Evolutionary conservation across 2,329 filamentous ascomycete species (phyloP).

Genomic region (Scolecobasidium constrictum): DNA sequence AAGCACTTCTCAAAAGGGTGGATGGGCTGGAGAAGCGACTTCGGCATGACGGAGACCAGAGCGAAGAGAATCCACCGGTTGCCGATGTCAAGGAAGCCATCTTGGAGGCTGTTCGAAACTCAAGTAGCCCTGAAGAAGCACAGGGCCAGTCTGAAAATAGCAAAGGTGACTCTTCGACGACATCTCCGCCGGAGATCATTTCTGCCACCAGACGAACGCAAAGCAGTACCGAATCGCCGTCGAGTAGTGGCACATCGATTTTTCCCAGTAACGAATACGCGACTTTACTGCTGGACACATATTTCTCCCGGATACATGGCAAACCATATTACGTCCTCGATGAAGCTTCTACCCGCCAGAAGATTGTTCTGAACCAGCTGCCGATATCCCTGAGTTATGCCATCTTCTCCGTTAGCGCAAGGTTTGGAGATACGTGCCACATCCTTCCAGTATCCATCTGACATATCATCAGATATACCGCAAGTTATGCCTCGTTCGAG

Average conservation of each 20-base stretch:
- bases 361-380: constrained; percentile 57
- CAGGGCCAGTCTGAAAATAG: too few species aligned
- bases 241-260: too few species aligned
- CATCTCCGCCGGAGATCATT: too few species aligned
- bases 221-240: too few species aligned
- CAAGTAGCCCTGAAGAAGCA: not conserved
- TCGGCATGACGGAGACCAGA: constrained; percentile 38
- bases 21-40: constrained; percentile 75
- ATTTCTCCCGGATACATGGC: constrained; percentile 68
- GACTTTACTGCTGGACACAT: constrained; percentile 63
- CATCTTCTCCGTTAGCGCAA: constrained; percentile 37
- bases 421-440: constrained; percentile 23
- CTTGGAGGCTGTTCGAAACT: constrained; percentile 3
- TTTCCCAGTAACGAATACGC: constrained; percentile 24
- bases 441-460: constrained; percentile 45
- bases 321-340: constrained; percentile 77
- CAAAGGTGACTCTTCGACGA: too few species aligned
- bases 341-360: constrained; percentile 62
- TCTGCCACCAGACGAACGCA: too few species aligned
- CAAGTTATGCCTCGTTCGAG: constrained; percentile 48
- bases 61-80: constrained; percentile 29
- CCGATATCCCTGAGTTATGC: constrained; percentile 40
- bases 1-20: constrained; percentile 73
- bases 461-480: constrained; percentile 15
- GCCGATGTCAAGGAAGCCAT: constrained; percentile 5